phyloP scores from a whole-genome alignment of 352 stramenopile genomes.

The Phytopythium vexans region DNA sequence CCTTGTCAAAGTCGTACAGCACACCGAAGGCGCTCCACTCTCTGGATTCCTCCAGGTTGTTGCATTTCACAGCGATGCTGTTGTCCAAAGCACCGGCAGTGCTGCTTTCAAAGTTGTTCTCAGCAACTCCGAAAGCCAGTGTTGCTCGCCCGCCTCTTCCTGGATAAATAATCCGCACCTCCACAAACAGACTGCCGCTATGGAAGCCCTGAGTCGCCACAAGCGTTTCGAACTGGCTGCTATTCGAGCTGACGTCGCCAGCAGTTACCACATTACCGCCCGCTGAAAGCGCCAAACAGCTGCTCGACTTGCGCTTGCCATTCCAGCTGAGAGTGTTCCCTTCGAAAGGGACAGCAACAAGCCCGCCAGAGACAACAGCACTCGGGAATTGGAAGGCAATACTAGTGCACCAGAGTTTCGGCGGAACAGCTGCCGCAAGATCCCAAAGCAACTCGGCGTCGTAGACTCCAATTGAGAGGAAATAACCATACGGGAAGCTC shows the following conservation, averaged over 20 bases:
- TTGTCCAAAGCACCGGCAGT: constrained; percentile 13
- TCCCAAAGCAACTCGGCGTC: constrained; percentile 68
- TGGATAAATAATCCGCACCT: constrained; percentile 50
- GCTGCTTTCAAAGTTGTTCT: constrained; percentile 18
- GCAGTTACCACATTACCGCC: constrained; percentile 56
- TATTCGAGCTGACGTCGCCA: constrained; percentile 39
- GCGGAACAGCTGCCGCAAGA: constrained; percentile 43
- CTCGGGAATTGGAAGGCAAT: constrained; percentile 53
- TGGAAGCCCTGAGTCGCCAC: constrained; percentile 50
- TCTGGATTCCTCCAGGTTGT: constrained; percentile 28
- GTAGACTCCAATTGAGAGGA: constrained; percentile 53
- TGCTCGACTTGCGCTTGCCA: constrained; percentile 44
- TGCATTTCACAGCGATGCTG: constrained; percentile 35
- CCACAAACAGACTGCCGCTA: constrained; percentile 46
- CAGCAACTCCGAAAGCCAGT: constrained; percentile 57
- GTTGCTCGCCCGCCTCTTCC: constrained; percentile 42
- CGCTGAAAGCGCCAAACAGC: constrained; percentile 38
- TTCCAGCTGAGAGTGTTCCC: constrained; percentile 62
- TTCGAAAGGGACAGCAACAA: constrained; percentile 56
- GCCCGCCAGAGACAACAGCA: constrained; percentile 57
- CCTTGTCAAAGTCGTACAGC: constrained; percentile 76
- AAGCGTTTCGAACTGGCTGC: constrained; percentile 58
- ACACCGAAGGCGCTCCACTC: constrained; percentile 53
- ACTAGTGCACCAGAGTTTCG: constrained; percentile 56
- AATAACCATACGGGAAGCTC: constrained; percentile 26